Evolutionary conservation across 441 rosid species (phyloP).

Genomic region (Populus hybrid): DNA sequence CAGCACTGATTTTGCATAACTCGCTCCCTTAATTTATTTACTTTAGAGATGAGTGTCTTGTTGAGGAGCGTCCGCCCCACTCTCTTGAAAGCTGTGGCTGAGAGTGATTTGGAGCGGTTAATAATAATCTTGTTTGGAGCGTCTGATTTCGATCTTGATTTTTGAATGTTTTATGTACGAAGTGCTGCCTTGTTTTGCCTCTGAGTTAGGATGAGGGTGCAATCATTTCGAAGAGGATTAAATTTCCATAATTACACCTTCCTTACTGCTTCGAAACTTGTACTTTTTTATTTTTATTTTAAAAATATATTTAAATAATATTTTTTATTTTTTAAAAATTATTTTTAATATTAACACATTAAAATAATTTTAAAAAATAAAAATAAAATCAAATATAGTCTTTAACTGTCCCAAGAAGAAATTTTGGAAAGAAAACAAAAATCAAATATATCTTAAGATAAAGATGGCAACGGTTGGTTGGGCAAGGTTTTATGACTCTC

Average conservation of each 20-base stretch:
- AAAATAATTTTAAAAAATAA: too few species aligned
- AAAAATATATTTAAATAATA: too few species aligned
- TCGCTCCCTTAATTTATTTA: conserved; percentile 25
- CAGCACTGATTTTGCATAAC: conserved; percentile 41
- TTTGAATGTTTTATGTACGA: not conserved
- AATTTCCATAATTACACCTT: not conserved
- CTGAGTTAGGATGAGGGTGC: not conserved
- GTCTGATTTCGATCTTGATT: not conserved
- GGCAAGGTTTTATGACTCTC: conserved; percentile 27
- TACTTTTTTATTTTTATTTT: not conserved
- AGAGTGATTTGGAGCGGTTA: conserved; percentile 5
- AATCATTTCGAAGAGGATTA: not conserved
- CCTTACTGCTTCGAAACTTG: conserved; percentile 30
- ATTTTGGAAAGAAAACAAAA: too few species aligned
- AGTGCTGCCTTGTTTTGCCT: too few species aligned
- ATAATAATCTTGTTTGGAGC: not conserved
- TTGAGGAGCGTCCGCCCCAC: conserved; percentile 23
- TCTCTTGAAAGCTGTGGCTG: conserved; percentile 2
- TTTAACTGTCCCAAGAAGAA: too few species aligned
- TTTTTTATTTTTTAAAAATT: too few species aligned
- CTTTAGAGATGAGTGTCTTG: not conserved
- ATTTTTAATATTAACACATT: too few species aligned
- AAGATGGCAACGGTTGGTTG: conserved; percentile 59
- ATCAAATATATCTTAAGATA: conserved; percentile 25
- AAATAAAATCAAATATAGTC: too few species aligned